phyloP scores from a whole-genome alignment of 768 basidiomycete genomes.

The Podaxis mareebaensis region DNA sequence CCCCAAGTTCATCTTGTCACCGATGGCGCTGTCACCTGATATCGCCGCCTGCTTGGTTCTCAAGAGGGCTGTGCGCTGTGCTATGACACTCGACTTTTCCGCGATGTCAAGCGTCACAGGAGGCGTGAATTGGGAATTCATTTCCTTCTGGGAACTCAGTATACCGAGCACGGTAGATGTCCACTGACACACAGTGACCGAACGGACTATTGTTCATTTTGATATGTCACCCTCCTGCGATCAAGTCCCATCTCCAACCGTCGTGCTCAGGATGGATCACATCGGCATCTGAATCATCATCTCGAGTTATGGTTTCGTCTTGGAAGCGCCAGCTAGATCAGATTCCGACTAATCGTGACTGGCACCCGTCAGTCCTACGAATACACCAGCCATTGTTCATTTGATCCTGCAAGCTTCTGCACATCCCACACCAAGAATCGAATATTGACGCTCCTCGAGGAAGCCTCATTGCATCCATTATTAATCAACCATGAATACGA shows the following conservation, averaged over 20 bases:
- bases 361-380: neutral
- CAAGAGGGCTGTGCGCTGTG: neutral
- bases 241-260: too few relatives aligned
- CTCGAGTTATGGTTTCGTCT: too few relatives aligned
- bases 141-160: neutral
- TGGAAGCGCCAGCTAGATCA: neutral
- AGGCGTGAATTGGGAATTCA: neutral
- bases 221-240: too few relatives aligned
- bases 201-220: neutral
- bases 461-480: slow-evolving; percentile 8
- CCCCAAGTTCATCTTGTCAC: too few relatives aligned
- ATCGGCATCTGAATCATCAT: too few relatives aligned
- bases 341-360: neutral
- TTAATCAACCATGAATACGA: slow-evolving; percentile 1
- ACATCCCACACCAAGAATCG: neutral
- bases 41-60: neutral
- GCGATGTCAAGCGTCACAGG: neutral
- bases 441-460: neutral
- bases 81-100: too few relatives aligned
- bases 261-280: too few relatives aligned
- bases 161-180: neutral
- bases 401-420: neutral
- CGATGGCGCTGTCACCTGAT: too few relatives aligned
- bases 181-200: neutral
- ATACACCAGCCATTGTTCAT: neutral